phyloP scores from a whole-genome alignment of 129 eudicot species.

The Solidago caesia region DNA sequence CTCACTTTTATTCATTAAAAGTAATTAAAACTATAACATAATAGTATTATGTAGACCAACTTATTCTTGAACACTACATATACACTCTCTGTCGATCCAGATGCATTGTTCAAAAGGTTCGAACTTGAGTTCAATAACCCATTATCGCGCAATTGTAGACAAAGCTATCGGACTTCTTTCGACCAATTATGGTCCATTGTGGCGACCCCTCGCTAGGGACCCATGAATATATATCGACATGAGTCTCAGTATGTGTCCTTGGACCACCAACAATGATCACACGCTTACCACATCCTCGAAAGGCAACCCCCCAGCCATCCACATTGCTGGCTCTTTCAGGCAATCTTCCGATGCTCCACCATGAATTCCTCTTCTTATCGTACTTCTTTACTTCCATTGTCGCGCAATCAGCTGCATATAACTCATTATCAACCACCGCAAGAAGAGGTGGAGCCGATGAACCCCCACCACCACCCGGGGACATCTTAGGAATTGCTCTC shows the following conservation, averaged over 20 bases:
- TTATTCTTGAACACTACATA: too few relatives aligned
- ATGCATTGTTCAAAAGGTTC: neutral
- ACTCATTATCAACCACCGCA: conserved; percentile 62
- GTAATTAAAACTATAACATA: too few relatives aligned
- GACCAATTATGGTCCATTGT: conserved; percentile 49
- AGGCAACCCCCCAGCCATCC: conserved; percentile 75
- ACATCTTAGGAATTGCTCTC: conserved; percentile 59
- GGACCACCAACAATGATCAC: conserved; percentile 68
- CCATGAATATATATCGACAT: conserved; percentile 59
- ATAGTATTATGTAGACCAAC: too few relatives aligned
- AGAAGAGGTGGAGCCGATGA: conserved; percentile 64
- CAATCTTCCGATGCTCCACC: conserved; percentile 54
- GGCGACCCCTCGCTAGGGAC: conserved; percentile 53
- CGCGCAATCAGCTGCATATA: conserved; percentile 63
- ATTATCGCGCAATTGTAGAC: conserved; percentile 43
- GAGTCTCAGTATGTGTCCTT: conserved; percentile 30
- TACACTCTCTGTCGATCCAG: too few relatives aligned
- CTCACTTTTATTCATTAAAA: too few relatives aligned
- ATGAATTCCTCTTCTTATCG: conserved; percentile 38
- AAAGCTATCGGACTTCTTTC: conserved; percentile 45
- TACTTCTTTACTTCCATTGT: conserved; percentile 57
- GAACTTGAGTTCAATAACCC: neutral
- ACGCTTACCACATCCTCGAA: conserved; percentile 63
- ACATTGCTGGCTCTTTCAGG: conserved; percentile 52
- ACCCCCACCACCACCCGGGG: conserved; percentile 30